Evolutionary conservation across 2,329 filamentous ascomycete genomes (phyloP).

Genomic region (Onygenales sp.): DNA sequence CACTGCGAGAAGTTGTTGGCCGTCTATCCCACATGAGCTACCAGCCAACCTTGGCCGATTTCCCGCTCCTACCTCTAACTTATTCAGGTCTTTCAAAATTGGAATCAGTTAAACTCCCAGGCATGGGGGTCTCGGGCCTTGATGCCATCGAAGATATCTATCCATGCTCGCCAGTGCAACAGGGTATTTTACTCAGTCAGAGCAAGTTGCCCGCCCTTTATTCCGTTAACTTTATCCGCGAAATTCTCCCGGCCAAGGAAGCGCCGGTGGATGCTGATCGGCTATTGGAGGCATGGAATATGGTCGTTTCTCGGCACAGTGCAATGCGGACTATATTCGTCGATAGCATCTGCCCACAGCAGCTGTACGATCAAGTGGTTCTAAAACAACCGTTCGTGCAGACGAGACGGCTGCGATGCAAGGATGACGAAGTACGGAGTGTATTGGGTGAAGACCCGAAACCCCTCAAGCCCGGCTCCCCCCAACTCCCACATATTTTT

Average conservation of each 20-base stretch:
- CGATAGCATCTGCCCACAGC: background rate
- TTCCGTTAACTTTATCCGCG: constrained; percentile 28
- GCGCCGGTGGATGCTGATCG: constrained; percentile 16
- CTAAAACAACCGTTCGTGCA: background rate
- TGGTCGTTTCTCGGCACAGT: constrained; percentile 21
- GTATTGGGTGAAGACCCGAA: constrained; percentile 5
- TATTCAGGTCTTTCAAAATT: constrained; percentile 32
- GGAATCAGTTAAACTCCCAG: constrained; percentile 25
- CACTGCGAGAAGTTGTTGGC: constrained; percentile 21
- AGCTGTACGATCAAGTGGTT: background rate
- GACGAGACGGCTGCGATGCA: constrained; percentile 1
- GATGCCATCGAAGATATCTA: constrained; percentile 24
- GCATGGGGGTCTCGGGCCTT: constrained; percentile 22
- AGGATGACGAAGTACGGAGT: constrained; percentile 6
- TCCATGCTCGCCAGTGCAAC: constrained; percentile 23
- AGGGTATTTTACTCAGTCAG: constrained; percentile 11
- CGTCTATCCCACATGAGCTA: constrained; percentile 15
- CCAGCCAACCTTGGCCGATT: constrained; percentile 32
- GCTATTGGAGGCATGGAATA: constrained; percentile 20
- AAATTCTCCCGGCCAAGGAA: constrained; percentile 27
- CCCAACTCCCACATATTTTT: constrained; percentile 27
- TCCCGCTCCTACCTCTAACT: constrained; percentile 33
- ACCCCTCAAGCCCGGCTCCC: constrained; percentile 5
- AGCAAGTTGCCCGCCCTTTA: constrained; percentile 1
- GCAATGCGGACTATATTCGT: constrained; percentile 27